Evolutionary conservation across 768 basidiomycete species (phyloP).

Genomic region (Tulasnella sp.): DNA sequence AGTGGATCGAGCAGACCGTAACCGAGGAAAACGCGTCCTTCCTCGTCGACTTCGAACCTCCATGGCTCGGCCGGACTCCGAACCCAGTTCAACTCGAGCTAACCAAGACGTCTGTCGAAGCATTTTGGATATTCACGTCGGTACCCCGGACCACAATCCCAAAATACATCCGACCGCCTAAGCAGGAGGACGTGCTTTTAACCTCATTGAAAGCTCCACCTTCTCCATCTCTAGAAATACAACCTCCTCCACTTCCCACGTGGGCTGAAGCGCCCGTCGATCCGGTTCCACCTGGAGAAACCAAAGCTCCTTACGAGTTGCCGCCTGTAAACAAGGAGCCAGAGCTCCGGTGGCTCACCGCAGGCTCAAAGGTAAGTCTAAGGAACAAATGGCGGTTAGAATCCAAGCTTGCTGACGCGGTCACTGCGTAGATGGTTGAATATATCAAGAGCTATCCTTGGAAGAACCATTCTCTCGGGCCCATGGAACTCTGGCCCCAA

Average conservation of each 20-base stretch:
- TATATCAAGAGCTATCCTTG: slow-evolving; percentile 17
- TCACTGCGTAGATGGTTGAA: slow-evolving; percentile 12
- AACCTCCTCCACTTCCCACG: background rate
- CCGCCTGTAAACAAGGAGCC: background rate
- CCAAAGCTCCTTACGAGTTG: background rate
- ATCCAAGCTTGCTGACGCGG: background rate
- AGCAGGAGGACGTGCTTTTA: background rate
- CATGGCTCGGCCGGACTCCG: slow-evolving; percentile 12
- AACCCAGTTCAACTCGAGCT: slow-evolving; percentile 13
- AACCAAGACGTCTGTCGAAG: slow-evolving; percentile 16
- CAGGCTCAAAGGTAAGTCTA: background rate
- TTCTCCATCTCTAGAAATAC: background rate
- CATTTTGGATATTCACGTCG: slow-evolving; percentile 18
- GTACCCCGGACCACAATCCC: slow-evolving; percentile 15
- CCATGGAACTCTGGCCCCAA: slow-evolving; percentile 13
- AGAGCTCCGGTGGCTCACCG: background rate
- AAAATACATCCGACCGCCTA: background rate
- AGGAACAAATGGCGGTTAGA: background rate
- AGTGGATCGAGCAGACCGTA: slow-evolving; percentile 8
- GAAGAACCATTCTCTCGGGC: slow-evolving; percentile 16
- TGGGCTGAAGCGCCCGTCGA: background rate
- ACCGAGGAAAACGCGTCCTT: background rate
- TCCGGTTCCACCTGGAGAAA: background rate
- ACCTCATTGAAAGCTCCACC: background rate
- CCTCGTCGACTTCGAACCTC: slow-evolving; percentile 15